Base-by-base conservation (phyloP, 1,139 yeast species). In the Geotrichum klebahnii region DNA sequence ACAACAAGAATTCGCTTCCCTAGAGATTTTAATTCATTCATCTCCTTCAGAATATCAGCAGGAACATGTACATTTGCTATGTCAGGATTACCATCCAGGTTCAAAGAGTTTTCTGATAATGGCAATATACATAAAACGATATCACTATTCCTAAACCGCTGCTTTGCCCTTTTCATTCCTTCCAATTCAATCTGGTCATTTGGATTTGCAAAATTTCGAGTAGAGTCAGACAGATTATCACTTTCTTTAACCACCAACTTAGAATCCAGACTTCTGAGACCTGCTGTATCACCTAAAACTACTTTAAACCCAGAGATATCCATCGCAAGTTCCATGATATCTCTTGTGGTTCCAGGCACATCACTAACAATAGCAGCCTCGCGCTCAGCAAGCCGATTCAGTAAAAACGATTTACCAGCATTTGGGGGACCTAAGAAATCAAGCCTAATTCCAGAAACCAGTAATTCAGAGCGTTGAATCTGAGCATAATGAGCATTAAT, bases 291-390 rank as follows among this genome's bases (percentile, higher is more conserved):
- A 2, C 95, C 88, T 26, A 90, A 67, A 1, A 88, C 74, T 0
- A 89, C 84, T 63, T 90, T 92, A 66, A 75, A 89, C 0, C 98
- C 98, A 36, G 78, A 77, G 8, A 92, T 78, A 62, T 90, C 92
- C 42, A 92, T 65, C 0, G 90, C 86, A 1, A 89, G 79, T 58
- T 89, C 95, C 19, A 94, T 77, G 0, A 87, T 72, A 64, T 92
- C 98, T 61, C 99, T 75, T 0, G 99, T 92, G 0, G 98, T 92
- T 0, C 99, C 99, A 0, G 96, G 95, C 3, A 86, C 79, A 46
- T 81, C 81, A 62, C 96, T 88, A 0, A 94, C 98, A 36, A 92
- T 89, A 0, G 97, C 95, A 10, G 90, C 87, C 35, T 90, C 95
- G 45, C 85, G 79, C 54, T 82, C 77, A 0, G 92, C 88, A 12